Evolutionary conservation across 345 rosid species (phyloP).

Genomic region (Lumnitzera littorea): DNA sequence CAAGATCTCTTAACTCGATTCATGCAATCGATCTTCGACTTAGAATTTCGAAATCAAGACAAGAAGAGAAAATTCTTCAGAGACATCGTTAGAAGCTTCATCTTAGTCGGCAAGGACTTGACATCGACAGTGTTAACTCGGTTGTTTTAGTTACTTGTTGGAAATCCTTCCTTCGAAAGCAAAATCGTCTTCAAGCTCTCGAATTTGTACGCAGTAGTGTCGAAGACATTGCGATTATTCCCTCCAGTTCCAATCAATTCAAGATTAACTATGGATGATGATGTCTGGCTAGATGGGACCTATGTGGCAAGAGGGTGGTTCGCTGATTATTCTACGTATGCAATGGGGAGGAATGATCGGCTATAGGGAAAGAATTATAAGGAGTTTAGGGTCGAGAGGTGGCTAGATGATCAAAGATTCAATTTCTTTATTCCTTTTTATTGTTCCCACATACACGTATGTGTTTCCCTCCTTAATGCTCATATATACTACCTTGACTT

Average conservation of each 20-base stretch:
- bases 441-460: too few relatives aligned
- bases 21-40: conserved; percentile 16
- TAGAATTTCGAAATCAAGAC: conserved; percentile 22
- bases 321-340: conserved; percentile 55
- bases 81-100: conserved; percentile 46
- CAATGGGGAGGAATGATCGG: conserved; percentile 65
- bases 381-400: conserved; percentile 58
- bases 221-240: conserved; percentile 61
- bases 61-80: conserved; percentile 33
- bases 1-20: conserved; percentile 44
- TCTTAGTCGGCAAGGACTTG: conserved; percentile 47
- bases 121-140: conserved; percentile 43
- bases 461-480: too few relatives aligned
- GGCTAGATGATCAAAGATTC: conserved; percentile 29
- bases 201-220: conserved; percentile 42
- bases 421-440: too few relatives aligned
- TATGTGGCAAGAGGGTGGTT: conserved; percentile 43
- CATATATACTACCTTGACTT: too few relatives aligned
- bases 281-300: conserved; percentile 64
- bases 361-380: conserved; percentile 61
- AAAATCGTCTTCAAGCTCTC: conserved; percentile 26
- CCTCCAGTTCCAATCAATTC: conserved; percentile 68
- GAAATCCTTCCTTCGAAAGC: conserved; percentile 20
- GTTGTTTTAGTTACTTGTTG: conserved; percentile 54
- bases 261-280: conserved; percentile 36